Evolutionary conservation across 2,329 filamentous ascomycete genomes (phyloP), one percentile per base, ranked within the genome.

Genomic region (Talaromyces sp.): DNA sequence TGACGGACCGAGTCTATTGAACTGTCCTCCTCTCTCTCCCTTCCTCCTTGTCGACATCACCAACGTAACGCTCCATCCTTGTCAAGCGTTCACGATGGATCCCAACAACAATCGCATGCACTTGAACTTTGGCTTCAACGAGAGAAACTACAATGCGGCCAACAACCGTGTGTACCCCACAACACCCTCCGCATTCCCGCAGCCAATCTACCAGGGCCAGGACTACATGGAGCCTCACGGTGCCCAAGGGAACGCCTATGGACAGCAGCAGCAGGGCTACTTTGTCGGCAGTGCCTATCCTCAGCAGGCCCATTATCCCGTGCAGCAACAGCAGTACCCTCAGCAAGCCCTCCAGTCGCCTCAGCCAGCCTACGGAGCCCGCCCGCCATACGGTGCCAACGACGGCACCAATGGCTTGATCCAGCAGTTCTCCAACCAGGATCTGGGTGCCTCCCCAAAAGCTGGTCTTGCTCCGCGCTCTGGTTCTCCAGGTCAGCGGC

Each of bases 341-440:
- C 78, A 79, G 64, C 77, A 77, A 62, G 72, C 74, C 69, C 78
- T 85, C 65, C 83, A 83, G 67, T 80, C 83, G 53, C 81, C 81
- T 54, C 82, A 85, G 64, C 74, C 79, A 57, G 57, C 57, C 62
- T 85, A 85, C 69, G 81, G 76, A 65, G 75, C 75, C 59, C 79
- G 79, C 65, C 76, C 75, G 69, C 77, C 72, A 41, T 82, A 81
- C 67, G 75, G 74, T 79, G 84, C 80, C 72, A 91, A 90, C 70
- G 92, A 97, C 71, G 89, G 88, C 67, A 95, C 93, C 68, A 94
- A 91, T 69, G 92, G 92, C 31, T 84, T 97, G 52, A 92, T 92
- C 62, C 91, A 97, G 74, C 94, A 99, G 75, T 96, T 97, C 76
- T 95, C 93, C 61, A 92, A 97, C 76, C 93, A 97, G 80, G 96